Percentiles rank a stretch among this genome's conserved stretches.
Evolutionary conservation across 495 filamentous ascomycete genomes (phyloP).

Genomic region (Tuber microsphaerosporum): DNA sequence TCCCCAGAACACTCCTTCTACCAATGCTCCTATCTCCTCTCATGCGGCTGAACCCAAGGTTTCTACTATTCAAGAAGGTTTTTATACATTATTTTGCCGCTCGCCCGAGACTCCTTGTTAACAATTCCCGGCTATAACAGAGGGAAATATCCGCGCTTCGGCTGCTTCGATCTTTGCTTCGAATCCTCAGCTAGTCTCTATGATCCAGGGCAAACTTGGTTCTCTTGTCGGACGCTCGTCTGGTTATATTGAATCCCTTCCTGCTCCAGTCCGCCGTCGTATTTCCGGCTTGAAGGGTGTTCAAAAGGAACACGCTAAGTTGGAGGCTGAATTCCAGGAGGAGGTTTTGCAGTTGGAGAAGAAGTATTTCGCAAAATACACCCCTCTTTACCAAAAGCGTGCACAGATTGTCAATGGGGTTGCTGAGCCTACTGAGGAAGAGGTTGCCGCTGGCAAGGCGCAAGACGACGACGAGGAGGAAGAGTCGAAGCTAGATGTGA

Average conservation of each 20-base stretch:
- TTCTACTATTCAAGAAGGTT: conserved; percentile 95
- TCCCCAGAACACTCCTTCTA: conserved; percentile 91
- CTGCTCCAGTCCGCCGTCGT: conserved; percentile 76
- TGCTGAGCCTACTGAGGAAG: conserved; percentile 74
- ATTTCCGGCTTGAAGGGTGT: conserved; percentile 94
- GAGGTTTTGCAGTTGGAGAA: conserved; percentile 97
- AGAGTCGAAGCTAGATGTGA: conserved; percentile 49
- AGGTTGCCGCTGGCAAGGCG: conserved; percentile 78
- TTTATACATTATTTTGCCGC: conserved; percentile 21
- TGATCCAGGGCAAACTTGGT: conserved; percentile 95
- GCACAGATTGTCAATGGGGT: conserved; percentile 85
- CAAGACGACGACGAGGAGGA: conserved; percentile 62
- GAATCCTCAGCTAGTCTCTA: conserved; percentile 84
- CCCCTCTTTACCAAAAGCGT: conserved; percentile 92
- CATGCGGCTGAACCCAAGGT: conserved; percentile 93
- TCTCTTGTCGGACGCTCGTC: conserved; percentile 89
- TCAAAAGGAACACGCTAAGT: conserved; percentile 96
- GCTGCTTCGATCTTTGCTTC: conserved; percentile 88
- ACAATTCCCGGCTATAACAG: conserved; percentile 47
- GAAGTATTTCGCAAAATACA: conserved; percentile 98
- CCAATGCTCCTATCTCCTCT: conserved; percentile 92
- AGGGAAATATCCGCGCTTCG: conserved; percentile 78
- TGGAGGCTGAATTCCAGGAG: conserved; percentile 96
- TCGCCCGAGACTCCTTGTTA: conserved; percentile 24
- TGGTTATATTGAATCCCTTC: conserved; percentile 95